phyloP scores from a whole-genome alignment of 1,139 yeast genomes.

The Suhomyces anneliseae region DNA sequence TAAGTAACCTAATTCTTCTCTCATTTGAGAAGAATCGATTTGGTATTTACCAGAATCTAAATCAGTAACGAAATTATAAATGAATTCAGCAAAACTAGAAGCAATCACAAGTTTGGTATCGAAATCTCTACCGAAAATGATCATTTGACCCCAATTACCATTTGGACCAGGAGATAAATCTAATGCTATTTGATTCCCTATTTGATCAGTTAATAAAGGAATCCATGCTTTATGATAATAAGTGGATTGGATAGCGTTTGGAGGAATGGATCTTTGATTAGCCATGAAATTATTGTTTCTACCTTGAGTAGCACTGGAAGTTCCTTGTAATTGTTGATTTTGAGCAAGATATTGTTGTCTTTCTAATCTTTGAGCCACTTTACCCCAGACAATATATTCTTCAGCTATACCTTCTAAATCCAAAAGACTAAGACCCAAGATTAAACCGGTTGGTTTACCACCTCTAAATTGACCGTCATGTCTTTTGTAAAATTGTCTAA shows the following conservation, averaged over 20 bases:
- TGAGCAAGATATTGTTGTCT: constrained; percentile 37
- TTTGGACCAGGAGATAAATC: constrained; percentile 63
- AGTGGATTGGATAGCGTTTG: constrained; percentile 53
- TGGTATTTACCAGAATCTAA: constrained; percentile 54
- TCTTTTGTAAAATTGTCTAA: constrained; percentile 69
- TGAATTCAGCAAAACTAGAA: constrained; percentile 54
- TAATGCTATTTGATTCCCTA: constrained; percentile 62
- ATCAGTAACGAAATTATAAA: constrained; percentile 48
- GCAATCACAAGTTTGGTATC: constrained; percentile 64
- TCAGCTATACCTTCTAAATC: constrained; percentile 71
- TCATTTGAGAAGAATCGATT: constrained; percentile 37
- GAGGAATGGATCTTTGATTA: constrained; percentile 58
- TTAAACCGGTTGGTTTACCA: constrained; percentile 71
- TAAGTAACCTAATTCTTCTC: constrained; percentile 26
- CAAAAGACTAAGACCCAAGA: constrained; percentile 69
- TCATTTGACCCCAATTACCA: constrained; percentile 63
- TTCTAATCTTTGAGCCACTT: constrained; percentile 56
- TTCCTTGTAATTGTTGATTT: constrained; percentile 28
- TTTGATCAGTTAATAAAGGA: constrained; percentile 56
- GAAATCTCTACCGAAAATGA: constrained; percentile 62
- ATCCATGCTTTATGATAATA: constrained; percentile 64
- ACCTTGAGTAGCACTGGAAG: constrained; percentile 18
- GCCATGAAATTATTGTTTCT: constrained; percentile 38
- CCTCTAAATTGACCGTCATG: constrained; percentile 85
- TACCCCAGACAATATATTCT: constrained; percentile 73